Evolutionary conservation across 169 alveolate species (phyloP).

Genomic region (Eimeria acervulina): DNA sequence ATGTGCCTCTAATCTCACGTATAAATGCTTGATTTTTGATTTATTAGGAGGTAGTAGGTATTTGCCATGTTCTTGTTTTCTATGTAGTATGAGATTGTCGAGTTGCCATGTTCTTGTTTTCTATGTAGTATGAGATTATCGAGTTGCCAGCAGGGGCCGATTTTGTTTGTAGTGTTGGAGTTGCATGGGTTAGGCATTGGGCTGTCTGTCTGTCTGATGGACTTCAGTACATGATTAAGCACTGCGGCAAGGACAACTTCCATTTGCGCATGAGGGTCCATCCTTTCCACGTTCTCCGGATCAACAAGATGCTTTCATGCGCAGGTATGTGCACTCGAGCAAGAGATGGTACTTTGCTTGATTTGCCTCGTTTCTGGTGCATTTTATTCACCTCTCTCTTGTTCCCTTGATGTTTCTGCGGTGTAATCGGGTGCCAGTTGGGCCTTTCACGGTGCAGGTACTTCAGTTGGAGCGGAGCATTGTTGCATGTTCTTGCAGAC

Average conservation of each 20-base stretch:
- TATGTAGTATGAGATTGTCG: background rate
- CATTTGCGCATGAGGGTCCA: conserved; percentile 99
- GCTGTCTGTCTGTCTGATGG: no score
- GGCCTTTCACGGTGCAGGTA: background rate
- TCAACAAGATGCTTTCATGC: conserved; percentile 99
- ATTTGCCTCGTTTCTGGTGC: background rate
- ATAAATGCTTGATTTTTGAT: background rate
- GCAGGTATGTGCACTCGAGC: conserved; percentile 93
- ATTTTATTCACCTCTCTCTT: background rate
- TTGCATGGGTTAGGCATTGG: background rate
- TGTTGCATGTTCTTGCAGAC: background rate
- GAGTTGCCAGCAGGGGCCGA: background rate
- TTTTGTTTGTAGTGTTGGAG: background rate
- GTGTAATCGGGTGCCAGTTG: background rate
- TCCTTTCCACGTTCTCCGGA: conserved; percentile 99
- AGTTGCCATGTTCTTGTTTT: background rate
- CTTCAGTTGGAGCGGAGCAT: background rate
- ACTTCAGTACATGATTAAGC: conserved; percentile 96
- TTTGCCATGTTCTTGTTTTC: background rate
- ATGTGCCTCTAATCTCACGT: background rate
- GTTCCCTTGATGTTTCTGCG: background rate
- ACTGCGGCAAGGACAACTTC: conserved; percentile 98
- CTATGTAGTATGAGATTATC: background rate
- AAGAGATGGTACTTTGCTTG: background rate
- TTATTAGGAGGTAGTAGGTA: background rate